phyloP scores from a whole-genome alignment of 495 filamentous ascomycete genomes.

The Penicillium goetzii region DNA sequence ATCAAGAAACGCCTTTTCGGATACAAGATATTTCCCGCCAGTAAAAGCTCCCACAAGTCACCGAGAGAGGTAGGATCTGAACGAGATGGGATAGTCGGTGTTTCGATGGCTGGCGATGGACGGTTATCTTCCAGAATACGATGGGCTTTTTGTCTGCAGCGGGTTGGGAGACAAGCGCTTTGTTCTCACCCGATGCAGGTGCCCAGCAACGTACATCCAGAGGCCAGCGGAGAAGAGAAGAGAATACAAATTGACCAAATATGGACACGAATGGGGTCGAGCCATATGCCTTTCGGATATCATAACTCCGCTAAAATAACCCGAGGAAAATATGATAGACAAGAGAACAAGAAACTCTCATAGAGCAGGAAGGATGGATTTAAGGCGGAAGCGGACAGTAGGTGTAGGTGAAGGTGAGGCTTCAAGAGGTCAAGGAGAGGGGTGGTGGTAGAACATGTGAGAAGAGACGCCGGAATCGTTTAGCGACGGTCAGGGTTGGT shows the following conservation, averaged over 20 bases:
- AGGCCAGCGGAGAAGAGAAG: constrained; percentile 1
- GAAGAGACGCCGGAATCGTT: constrained; percentile 14
- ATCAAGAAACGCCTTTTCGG: constrained; percentile 32
- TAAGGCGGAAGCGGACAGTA: constrained; percentile 7
- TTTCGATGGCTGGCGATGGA: background rate
- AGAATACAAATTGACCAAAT: constrained; percentile 20
- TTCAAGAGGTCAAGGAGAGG: constrained; percentile 3
- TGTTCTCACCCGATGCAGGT: background rate
- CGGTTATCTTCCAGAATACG: background rate
- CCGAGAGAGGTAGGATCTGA: background rate
- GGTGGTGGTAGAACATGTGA: background rate
- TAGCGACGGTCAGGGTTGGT: constrained; percentile 53
- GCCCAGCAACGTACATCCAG: constrained; percentile 8
- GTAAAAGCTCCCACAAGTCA: background rate
- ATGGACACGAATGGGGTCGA: constrained; percentile 27
- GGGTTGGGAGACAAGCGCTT: background rate
- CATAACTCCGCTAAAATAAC: constrained; percentile 36
- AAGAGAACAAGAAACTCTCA: constrained; percentile 16
- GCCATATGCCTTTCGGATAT: constrained; percentile 33
- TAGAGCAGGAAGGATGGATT: constrained; percentile 16
- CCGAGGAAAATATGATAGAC: constrained; percentile 28
- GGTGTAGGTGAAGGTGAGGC: constrained; percentile 15
- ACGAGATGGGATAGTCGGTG: background rate
- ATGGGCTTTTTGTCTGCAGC: background rate
- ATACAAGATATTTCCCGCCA: constrained; percentile 12